These are phyloP conservation scores for Brassica incana DNA, from an alignment of 345 rosid genomes.

Conservation along the genomic window DNA sequence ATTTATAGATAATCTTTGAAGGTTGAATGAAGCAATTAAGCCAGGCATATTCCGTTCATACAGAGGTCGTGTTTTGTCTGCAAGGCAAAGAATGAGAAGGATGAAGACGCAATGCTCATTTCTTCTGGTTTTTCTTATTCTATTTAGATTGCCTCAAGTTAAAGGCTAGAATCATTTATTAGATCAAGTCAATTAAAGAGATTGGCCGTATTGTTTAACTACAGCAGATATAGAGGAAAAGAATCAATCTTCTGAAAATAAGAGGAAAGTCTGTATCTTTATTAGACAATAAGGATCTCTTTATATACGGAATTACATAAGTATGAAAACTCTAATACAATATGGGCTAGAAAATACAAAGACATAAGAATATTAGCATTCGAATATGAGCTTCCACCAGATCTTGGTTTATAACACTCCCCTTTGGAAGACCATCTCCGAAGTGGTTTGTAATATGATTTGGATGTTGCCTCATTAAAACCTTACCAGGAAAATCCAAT, in stretches of 20 bases:
- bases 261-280: too few species aligned
- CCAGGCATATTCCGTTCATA: constrained; percentile 23
- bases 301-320: too few species aligned
- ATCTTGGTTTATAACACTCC: too few species aligned
- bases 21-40: constrained; percentile 29
- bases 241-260: neutral
- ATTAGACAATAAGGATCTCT: too few species aligned
- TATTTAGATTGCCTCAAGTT: constrained; percentile 9
- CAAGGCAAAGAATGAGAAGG: constrained; percentile 30
- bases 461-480: too few species aligned
- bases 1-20: constrained; percentile 16
- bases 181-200: neutral
- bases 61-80: constrained; percentile 9
- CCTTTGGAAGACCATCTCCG: too few species aligned
- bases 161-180: constrained; percentile 20
- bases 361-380: too few species aligned
- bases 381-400: too few species aligned
- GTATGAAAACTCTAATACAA: too few species aligned
- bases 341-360: too few species aligned
- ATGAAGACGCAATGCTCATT: constrained; percentile 22
- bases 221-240: neutral
- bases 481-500: too few species aligned
- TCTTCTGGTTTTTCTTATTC: constrained; percentile 12
- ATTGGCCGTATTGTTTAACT: neutral
- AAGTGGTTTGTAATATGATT: too few species aligned